Evolutionary conservation across 768 basidiomycete species (phyloP).

Genomic region (Rhodotorula paludigena): DNA sequence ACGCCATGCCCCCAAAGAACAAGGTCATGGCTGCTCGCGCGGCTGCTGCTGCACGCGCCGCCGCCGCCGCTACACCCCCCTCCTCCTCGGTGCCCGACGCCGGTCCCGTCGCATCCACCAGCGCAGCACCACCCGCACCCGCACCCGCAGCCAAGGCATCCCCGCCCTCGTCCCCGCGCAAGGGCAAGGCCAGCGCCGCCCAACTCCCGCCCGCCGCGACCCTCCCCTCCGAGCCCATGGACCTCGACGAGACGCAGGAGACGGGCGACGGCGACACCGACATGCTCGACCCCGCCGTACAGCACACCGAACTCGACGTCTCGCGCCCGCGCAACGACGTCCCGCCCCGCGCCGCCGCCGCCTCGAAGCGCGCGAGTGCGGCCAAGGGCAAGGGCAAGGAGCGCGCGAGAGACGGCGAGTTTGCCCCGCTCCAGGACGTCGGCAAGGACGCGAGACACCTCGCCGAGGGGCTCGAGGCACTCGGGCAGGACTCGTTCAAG

Average conservation of each 20-base stretch:
- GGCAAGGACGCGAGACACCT: conserved; percentile 21
- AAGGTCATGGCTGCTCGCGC: neutral
- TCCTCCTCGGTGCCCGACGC: neutral
- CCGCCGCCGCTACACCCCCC: neutral
- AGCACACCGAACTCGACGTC: neutral
- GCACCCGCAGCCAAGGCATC: conserved; percentile 7
- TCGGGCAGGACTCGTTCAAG: conserved; percentile 45
- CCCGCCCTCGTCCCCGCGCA: neutral
- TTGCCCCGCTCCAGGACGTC: conserved; percentile 22
- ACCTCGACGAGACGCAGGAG: conserved; percentile 28
- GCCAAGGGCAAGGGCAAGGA: conserved; percentile 28
- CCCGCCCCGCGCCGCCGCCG: neutral
- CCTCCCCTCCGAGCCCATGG: conserved; percentile 36
- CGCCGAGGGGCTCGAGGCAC: conserved; percentile 24
- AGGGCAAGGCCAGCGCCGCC: neutral
- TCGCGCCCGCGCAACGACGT: neutral
- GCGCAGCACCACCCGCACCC: neutral
- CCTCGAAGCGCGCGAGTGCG: neutral
- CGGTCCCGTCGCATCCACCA: neutral
- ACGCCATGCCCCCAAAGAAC: neutral
- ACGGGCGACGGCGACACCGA: conserved; percentile 30
- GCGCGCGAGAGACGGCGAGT: conserved; percentile 21
- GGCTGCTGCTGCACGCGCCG: neutral
- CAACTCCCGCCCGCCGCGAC: conserved; percentile 22
- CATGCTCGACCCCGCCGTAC: conserved; percentile 13